Conservation (phyloP, 257 asterid genomes). For the Forsythia suspensa region DNA sequence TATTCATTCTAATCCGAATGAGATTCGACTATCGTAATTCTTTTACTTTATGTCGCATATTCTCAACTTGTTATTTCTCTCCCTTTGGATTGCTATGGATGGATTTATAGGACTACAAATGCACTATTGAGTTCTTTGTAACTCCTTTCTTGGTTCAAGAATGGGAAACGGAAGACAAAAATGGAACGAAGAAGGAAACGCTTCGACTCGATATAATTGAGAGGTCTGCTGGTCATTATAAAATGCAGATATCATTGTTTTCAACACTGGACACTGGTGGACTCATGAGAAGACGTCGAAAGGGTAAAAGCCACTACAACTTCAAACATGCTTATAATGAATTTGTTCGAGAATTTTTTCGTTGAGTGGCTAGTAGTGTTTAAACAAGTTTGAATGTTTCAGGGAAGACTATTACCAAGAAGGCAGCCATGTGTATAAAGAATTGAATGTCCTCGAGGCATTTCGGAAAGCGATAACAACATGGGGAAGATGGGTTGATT, state of each 20-base stretch:
- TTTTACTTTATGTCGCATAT: background rate
- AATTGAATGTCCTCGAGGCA: conserved; percentile 57
- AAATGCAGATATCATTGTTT: conserved; percentile 57
- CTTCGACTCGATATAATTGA: conserved; percentile 69
- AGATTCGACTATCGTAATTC: background rate
- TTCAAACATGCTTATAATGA: background rate
- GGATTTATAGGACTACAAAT: conserved; percentile 54
- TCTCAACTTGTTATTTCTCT: background rate
- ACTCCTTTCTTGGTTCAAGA: conserved; percentile 77
- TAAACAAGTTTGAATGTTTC: conserved; percentile 10
- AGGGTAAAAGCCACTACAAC: conserved; percentile 42
- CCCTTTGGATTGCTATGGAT: background rate
- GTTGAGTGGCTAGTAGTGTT: too few species aligned
- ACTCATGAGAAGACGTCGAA: conserved; percentile 75
- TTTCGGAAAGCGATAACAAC: conserved; percentile 66
- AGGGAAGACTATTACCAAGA: conserved; percentile 80
- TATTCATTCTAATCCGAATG: too few species aligned
- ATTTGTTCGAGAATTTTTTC: background rate
- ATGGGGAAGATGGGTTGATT: conserved; percentile 79
- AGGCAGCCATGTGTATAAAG: conserved; percentile 61
- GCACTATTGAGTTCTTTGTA: conserved; percentile 66
- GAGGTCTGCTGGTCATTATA: conserved; percentile 48
- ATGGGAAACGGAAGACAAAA: conserved; percentile 46
- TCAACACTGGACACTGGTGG: conserved; percentile 92
- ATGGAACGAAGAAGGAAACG: conserved; percentile 66